Evolutionary conservation across 345 rosid genomes (phyloP), one percentile per base, ranked within the genome.

Genomic region (Syzygium aqueum): DNA sequence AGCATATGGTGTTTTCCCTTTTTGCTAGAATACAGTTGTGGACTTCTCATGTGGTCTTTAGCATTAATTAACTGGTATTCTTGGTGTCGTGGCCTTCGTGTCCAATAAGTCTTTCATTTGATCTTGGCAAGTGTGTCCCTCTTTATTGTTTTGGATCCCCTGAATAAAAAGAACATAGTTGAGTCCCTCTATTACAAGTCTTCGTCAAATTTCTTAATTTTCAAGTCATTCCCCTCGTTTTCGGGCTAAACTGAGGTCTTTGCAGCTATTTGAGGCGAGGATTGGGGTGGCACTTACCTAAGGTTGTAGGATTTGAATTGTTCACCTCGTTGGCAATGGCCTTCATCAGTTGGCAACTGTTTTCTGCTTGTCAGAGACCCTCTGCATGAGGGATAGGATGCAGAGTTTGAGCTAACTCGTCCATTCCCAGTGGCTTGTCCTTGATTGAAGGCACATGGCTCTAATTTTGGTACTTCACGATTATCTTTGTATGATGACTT

Each of bases 221-320:
- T 37, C 14, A 2, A 73, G 27, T 17, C 84, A 19, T 53, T 53
- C 8, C 50, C 28, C 85, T 84, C 53, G 51, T 57, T 27, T 37
- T 67, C 40, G 11, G n/a, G 59, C 77, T 88, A 67, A 83, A 40
- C 78, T 80, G 85, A 80, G 89, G 49, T 51, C 84, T 73, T 84
- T 87, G 92, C 95, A 97, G 98, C 93, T 96, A 97, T 89, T 89
- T 95, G 93, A 93, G 93, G 90, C 93, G 95, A 91, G 96, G 95
- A 65, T 63, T 95, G 93, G 99, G 98, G 27, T 97, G 99, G 99
- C 98, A 95, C 89, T 93, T 97, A 59, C 96, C 98, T 3, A 91
- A 95, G 93, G 95, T 97, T 54, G 98, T 97, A 9, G 98, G 98
- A 88, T 96, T 97, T 86, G 99, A 96, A 90, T 88, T 97, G n/a